These are phyloP conservation scores for Cyberlindnera japonica DNA, from an alignment of 805 yeast species.

Conservation along the genomic window DNA sequence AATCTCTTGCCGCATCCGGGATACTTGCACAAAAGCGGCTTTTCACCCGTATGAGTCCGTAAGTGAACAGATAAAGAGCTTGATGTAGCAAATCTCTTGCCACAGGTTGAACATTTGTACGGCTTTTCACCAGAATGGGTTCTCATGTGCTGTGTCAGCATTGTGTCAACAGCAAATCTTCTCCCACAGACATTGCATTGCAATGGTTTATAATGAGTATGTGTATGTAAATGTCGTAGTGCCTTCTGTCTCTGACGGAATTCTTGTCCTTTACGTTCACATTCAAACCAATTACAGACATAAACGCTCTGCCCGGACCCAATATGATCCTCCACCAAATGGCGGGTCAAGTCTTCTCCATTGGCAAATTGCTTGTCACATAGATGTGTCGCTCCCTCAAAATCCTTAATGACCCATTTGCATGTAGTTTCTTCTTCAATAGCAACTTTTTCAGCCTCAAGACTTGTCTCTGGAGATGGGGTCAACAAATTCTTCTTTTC, in stretches of 20 bases:
- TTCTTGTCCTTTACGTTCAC: conserved; percentile 57
- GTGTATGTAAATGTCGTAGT: conserved; percentile 81
- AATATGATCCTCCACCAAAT: conserved; percentile 64
- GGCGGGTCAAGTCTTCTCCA: conserved; percentile 65
- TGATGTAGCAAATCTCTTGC: conserved; percentile 75
- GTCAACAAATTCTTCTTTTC: conserved; percentile 3
- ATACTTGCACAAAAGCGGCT: conserved; percentile 75
- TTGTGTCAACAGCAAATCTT: conserved; percentile 70
- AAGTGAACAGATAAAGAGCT: conserved; percentile 80
- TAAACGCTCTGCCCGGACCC: conserved; percentile 70
- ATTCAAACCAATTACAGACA: conserved; percentile 73
- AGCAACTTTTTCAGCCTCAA: too few species aligned
- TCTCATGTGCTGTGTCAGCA: conserved; percentile 76
- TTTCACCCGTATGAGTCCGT: conserved; percentile 87
- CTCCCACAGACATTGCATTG: conserved; percentile 67
- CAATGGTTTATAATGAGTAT: conserved; percentile 81
- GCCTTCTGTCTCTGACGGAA: conserved; percentile 85
- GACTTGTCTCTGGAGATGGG: conserved; percentile 10
- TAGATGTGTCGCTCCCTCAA: conserved; percentile 3
- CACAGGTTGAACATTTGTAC: conserved; percentile 67
- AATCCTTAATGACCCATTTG: conserved; percentile 18
- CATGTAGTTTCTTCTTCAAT: conserved; percentile 18
- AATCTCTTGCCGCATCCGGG: conserved; percentile 82
- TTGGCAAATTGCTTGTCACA: conserved; percentile 52
- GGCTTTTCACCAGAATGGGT: conserved; percentile 92